These are phyloP conservation scores for Beverwykella pulmonaria DNA, from an alignment of 495 filamentous ascomycete genomes.

Conservation along the genomic window DNA sequence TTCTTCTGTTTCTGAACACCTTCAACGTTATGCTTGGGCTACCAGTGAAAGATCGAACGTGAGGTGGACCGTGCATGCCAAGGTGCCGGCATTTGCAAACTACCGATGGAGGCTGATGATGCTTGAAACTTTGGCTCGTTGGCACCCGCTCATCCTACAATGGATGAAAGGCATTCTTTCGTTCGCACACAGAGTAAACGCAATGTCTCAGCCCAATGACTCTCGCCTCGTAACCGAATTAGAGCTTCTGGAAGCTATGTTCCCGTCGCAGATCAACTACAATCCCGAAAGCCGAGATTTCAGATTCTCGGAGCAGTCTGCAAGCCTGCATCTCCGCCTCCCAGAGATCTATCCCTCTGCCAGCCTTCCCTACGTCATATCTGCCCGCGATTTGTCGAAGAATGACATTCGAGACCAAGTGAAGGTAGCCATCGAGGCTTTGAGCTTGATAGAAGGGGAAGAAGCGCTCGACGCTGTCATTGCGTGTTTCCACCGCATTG, in stretches of 20 bases:
- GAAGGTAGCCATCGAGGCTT: constrained; percentile 25
- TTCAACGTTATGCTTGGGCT: too few species aligned
- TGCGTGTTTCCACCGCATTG: constrained; percentile 38
- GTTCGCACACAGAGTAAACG: neutral
- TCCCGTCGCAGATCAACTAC: constrained; percentile 42
- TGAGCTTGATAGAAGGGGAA: constrained; percentile 36
- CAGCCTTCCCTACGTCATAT: constrained; percentile 40
- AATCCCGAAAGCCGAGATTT: constrained; percentile 38
- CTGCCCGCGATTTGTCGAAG: constrained; percentile 29
- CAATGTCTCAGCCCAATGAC: constrained; percentile 16
- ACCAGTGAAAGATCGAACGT: too few species aligned
- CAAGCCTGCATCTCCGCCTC: constrained; percentile 38
- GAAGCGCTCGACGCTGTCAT: constrained; percentile 46
- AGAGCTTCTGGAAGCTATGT: constrained; percentile 45
- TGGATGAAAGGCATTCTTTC: too few species aligned
- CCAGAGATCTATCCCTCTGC: constrained; percentile 38
- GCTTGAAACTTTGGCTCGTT: too few species aligned
- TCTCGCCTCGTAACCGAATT: constrained; percentile 36
- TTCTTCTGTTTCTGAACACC: too few species aligned
- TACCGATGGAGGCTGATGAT: too few species aligned
- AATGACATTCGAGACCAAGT: constrained; percentile 40
- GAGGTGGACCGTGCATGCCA: too few species aligned
- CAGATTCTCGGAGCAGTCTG: constrained; percentile 30
- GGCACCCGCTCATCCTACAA: too few species aligned
- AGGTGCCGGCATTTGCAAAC: too few species aligned